Base-by-base conservation (phyloP, 441 rosid species). In the Omphalea diandra region DNA sequence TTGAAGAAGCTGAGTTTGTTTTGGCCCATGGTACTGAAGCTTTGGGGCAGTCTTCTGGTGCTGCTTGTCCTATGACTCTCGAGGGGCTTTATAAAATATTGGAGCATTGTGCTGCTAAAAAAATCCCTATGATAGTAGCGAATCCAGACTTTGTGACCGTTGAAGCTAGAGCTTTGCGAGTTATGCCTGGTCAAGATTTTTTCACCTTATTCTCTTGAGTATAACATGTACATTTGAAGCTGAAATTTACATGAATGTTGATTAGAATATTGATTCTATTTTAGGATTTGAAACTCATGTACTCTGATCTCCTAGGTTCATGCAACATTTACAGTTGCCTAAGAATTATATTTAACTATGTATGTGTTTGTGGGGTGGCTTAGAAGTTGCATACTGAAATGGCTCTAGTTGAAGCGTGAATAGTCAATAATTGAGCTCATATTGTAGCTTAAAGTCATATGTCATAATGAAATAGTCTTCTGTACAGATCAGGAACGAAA, bases 101-200 rank as follows among this genome's bases (percentile, higher is more conserved):
- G 84, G 93, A 83, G 83, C 80, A 33, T 20, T 84, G 93, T 73
- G 97, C 87, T 67, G 81, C 83, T 80, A 76, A 80, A 83, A 79
- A 72, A 74, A 84, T 94, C 69, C 98, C 97, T 8, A 87, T 94
- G 97, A 85, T 91, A 18, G 98, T 94, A 53, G 97, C 94, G 27
- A 94, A 91, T 82, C 98, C 96, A 69, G 97, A 91, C 75, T 94
- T 79, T 64, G 97, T 91, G 53, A 91, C 97, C 47, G 97, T 94
- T 35, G 98, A 94, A 80, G 96, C 96, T 59, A 91, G 89, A 76
- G 86, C 81, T 58, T 82, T 90, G 68, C 88, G 80, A 2, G 83
- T 91, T 79, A 94, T 91, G 97, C 98, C 98, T 18, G 98, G 97
- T 89, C 79, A 82, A 68, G 65, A 56, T 68, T 58, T 41, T 57